Evolutionary conservation across 73 alveolate species (phyloP).

Genomic region (Paramecium bursaria): DNA sequence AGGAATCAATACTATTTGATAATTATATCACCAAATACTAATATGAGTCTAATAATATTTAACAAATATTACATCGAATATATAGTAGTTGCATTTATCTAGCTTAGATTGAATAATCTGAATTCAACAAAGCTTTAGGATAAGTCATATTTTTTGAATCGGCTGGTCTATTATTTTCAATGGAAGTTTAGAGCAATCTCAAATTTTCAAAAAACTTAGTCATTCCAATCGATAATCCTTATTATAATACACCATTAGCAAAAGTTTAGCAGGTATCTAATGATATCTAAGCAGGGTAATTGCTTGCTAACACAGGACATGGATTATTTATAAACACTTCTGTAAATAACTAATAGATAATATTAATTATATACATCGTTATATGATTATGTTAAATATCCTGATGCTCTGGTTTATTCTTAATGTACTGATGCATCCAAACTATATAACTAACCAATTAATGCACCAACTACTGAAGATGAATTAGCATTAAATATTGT

Average conservation of each 20-base stretch:
- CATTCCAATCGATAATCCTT: slow-evolving; percentile 62
- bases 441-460: too few species aligned
- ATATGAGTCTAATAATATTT: background rate
- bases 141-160: background rate
- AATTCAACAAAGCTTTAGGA: slow-evolving; percentile 4
- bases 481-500: too few species aligned
- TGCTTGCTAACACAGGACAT: background rate
- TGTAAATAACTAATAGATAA: background rate
- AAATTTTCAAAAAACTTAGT: slow-evolving; percentile 64
- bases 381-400: background rate
- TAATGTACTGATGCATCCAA: too few species aligned
- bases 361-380: background rate
- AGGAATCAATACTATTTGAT: too few species aligned
- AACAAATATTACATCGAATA: background rate
- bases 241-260: background rate
- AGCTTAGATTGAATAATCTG: background rate
- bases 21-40: background rate
- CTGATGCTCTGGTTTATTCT: background rate
- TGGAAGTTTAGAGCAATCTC: background rate
- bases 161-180: background rate
- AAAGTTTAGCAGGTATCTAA: background rate
- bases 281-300: background rate
- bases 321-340: slow-evolving; percentile 15
- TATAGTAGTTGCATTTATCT: slow-evolving; percentile 37
- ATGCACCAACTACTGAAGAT: too few species aligned